Evolutionary conservation across 2,329 filamentous ascomycete species (phyloP).

Genomic region (Aspergillus viridinutans): DNA sequence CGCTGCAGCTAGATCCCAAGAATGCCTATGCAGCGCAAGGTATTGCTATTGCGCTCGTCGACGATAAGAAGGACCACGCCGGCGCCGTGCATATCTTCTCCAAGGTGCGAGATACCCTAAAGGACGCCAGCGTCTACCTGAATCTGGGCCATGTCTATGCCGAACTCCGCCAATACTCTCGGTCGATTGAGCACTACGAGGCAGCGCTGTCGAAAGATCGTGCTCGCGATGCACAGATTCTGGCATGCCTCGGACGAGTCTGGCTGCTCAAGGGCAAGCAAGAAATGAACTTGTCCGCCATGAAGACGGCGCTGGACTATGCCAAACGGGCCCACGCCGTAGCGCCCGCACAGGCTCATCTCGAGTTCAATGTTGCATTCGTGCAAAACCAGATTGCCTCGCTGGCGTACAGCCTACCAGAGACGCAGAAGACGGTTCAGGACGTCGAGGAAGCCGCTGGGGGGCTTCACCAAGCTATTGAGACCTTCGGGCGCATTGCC

Average conservation of each 20-base stretch:
- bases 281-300: slow-evolving; percentile 58
- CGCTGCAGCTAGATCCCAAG: slow-evolving; percentile 85
- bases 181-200: slow-evolving; percentile 93
- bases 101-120: slow-evolving; percentile 84
- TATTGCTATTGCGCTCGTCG: slow-evolving; percentile 86
- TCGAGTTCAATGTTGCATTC: slow-evolving; percentile 97
- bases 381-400: slow-evolving; percentile 92
- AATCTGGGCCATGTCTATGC: slow-evolving; percentile 92
- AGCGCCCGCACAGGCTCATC: slow-evolving; percentile 78
- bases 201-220: slow-evolving; percentile 74
- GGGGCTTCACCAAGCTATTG: slow-evolving; percentile 82
- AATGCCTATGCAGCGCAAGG: slow-evolving; percentile 97
- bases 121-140: slow-evolving; percentile 81
- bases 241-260: slow-evolving; percentile 81
- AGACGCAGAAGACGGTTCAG: slow-evolving; percentile 70
- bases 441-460: slow-evolving; percentile 77
- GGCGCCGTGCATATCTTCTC: slow-evolving; percentile 81
- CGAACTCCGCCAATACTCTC: slow-evolving; percentile 82
- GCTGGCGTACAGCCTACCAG: slow-evolving; percentile 68
- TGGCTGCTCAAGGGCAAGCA: slow-evolving; percentile 78
- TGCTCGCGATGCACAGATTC: slow-evolving; percentile 71
- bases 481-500: slow-evolving; percentile 58
- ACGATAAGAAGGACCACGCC: slow-evolving; percentile 87
- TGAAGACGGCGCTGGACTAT: slow-evolving; percentile 62
- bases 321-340: slow-evolving; percentile 66